Base-by-base conservation (phyloP, 352 stramenopile species). In the Phytophthora hybrid region DNA sequence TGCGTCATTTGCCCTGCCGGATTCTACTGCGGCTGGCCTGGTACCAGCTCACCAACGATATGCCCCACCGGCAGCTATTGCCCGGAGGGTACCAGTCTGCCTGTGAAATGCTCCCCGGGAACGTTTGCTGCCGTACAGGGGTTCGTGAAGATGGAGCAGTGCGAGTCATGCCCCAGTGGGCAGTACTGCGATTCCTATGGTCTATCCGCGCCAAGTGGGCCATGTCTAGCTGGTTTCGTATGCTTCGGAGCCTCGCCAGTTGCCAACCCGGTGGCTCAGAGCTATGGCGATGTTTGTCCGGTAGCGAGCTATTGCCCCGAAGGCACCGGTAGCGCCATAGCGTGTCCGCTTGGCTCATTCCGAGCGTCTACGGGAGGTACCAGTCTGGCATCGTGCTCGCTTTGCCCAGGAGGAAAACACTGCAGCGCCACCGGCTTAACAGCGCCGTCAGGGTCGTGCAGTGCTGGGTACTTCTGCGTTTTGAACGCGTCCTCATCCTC, bases 181-280 rank as follows among this genome's bases (percentile, higher is more conserved):
- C 85, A 77, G 26, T 98, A 93, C 53, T 98, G 95, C 69, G 93
- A 98, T 56, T 90, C 92, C 16, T 95, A 92, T 56, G 90, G 87
- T 1, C 64, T 91, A 1, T 82, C 69, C 0, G 41, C 54, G 3
- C 83, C 81, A 16, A 93, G 85, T 69, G 86, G 82, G 0, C 73
- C 69, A 4, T 95, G 88, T 59, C 79, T 92, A 9, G 84, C 83
- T 65, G 88, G 88, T 0, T 93, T 91, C 68, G 75, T 93, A 3
- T 95, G 88, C 46, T 54, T 62, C 4, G 83, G 71, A 58, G 84
- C 46, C 13, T 97, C 88, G 0, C 79, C 84, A 8, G 75, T 92
- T 46, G 63, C 80, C 18, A 96, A 93, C 54, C 85, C 87, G 1
- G 75, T 88, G 7, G 52, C 63, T 5, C 69, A 82, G 23, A 76